These are phyloP conservation scores for Phytopythium montanum DNA, from an alignment of 352 stramenopile species.

Conservation along the genomic window DNA sequence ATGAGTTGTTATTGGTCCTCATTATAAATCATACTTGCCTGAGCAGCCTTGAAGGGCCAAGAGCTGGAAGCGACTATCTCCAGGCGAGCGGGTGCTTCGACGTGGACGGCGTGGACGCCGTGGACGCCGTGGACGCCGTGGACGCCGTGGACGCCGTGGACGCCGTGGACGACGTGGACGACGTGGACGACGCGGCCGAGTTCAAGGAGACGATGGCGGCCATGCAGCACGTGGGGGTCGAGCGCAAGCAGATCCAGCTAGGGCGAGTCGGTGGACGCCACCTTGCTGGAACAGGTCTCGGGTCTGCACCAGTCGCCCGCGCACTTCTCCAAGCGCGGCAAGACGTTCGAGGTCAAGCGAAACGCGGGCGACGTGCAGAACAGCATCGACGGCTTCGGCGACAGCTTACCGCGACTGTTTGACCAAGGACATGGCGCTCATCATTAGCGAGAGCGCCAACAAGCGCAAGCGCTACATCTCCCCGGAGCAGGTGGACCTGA, in stretches of 20 bases:
- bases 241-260: conserved; percentile 88
- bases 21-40: too few species aligned
- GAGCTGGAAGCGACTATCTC: conserved; percentile 87
- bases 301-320: conserved; percentile 55
- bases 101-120: too few species aligned
- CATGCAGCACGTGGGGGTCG: conserved; percentile 88
- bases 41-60: conserved; percentile 63
- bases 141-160: too few species aligned
- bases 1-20: too few species aligned
- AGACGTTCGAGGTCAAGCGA: conserved; percentile 82
- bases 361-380: conserved; percentile 88
- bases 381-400: conserved; percentile 75
- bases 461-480: conserved; percentile 87
- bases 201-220: conserved; percentile 85
- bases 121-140: too few species aligned
- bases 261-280: conserved; percentile 72
- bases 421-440: conserved; percentile 78
- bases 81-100: conserved; percentile 84
- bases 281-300: conserved; percentile 79
- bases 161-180: too few species aligned
- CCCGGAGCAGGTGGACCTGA: conserved; percentile 74
- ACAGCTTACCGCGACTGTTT: conserved; percentile 81
- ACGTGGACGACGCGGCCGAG: conserved; percentile 89
- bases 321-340: conserved; percentile 84
- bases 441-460: conserved; percentile 80